Evolutionary conservation across 2,329 filamentous ascomycete genomes (phyloP).

Genomic region (Aureobasidium uvarum): DNA sequence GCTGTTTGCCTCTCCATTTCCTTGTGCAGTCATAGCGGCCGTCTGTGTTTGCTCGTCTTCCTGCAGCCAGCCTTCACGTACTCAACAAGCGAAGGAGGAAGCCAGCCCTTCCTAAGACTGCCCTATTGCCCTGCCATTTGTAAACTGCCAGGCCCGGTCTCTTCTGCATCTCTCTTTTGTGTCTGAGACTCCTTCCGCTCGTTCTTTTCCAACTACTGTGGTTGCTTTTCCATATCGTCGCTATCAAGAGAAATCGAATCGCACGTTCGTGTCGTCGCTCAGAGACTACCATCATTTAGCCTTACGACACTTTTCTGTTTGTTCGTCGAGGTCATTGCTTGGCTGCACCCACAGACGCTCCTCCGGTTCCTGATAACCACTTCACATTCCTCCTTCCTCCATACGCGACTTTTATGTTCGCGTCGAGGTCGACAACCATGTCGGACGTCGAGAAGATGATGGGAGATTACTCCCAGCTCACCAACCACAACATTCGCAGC

Average conservation of each 20-base stretch:
- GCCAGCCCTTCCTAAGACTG: conserved; percentile 1
- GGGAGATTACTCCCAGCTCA: conserved; percentile 53
- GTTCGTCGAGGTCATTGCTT: neutral
- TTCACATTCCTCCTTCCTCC: neutral
- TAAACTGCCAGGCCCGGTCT: conserved; percentile 5
- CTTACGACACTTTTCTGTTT: neutral
- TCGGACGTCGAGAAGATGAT: conserved; percentile 50
- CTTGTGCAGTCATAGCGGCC: conserved; percentile 20
- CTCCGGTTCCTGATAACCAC: neutral
- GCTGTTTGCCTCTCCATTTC: conserved; percentile 25
- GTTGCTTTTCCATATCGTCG: neutral
- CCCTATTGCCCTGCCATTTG: neutral
- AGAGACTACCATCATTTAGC: neutral
- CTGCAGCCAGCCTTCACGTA: conserved; percentile 19
- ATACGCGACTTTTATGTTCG: neutral
- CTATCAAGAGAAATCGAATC: neutral
- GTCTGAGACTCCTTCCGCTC: conserved; percentile 21
- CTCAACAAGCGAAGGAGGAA: conserved; percentile 18
- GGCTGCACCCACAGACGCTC: neutral
- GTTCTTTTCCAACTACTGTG: neutral
- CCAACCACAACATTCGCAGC: conserved; percentile 62
- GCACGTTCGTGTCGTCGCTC: neutral
- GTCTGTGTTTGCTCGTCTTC: conserved; percentile 23
- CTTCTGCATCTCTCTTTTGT: conserved; percentile 7
- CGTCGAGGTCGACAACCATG: conserved; percentile 35